Evolutionary conservation across 371 early-diverging fungal species (phyloP).

Genomic region (Apophysomyces elegans): DNA sequence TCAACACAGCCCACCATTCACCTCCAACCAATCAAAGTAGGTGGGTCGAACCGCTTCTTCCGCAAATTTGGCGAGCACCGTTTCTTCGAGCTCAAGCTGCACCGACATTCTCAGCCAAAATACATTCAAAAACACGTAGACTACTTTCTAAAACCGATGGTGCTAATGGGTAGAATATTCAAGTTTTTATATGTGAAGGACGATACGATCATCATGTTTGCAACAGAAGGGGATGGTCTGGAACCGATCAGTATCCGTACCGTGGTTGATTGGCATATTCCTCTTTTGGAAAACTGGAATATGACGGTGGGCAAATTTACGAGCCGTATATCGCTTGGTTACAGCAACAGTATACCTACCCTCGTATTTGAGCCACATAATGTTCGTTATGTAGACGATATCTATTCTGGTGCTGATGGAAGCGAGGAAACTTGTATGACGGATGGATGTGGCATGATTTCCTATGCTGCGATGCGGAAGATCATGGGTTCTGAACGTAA

Average conservation of each 20-base stretch:
- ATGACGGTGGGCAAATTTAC: constrained; percentile 51
- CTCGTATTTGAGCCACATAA: constrained; percentile 39
- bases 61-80: constrained; percentile 46
- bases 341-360: constrained; percentile 50
- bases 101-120: constrained; percentile 15
- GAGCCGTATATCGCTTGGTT: constrained; percentile 50
- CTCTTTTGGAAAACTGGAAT: constrained; percentile 41
- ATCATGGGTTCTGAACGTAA: constrained; percentile 38
- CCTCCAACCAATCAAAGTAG: constrained; percentile 32
- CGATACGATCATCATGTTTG: constrained; percentile 38
- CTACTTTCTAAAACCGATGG: constrained; percentile 36
- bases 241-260: constrained; percentile 32
- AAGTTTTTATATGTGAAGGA: constrained; percentile 48
- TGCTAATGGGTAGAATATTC: constrained; percentile 43
- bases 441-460: constrained; percentile 57
- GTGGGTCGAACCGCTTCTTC: constrained; percentile 47
- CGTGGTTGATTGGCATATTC: constrained; percentile 54
- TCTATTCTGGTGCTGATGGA: constrained; percentile 21
- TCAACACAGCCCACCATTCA: constrained; percentile 22
- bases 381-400: constrained; percentile 38
- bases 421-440: constrained; percentile 45
- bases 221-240: constrained; percentile 44
- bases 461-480: constrained; percentile 46
- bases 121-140: constrained; percentile 13
- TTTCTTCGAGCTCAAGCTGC: constrained; percentile 43